Conservation (phyloP, 139 green algal species). For the Asterochloris erici region DNA sequence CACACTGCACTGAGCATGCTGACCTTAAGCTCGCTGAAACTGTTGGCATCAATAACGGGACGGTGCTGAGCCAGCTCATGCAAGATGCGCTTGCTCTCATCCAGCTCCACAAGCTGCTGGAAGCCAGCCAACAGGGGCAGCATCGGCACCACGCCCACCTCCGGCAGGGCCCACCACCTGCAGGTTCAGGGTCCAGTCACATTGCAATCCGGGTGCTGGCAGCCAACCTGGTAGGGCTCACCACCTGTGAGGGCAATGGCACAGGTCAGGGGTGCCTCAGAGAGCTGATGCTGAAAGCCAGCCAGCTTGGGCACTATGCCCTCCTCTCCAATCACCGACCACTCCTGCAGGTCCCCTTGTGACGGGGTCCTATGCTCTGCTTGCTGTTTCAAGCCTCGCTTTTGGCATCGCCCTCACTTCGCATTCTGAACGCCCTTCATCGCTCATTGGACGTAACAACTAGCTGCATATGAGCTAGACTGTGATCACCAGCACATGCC, state of each 20-base stretch:
- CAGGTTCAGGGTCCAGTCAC: not conserved
- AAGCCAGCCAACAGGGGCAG: slow-evolving; percentile 72
- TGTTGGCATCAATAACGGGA: slow-evolving; percentile 42
- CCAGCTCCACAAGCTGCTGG: slow-evolving; percentile 90
- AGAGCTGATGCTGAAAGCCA: not conserved
- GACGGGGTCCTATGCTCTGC: too few relatives aligned
- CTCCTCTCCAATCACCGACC: too few relatives aligned
- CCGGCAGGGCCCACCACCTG: slow-evolving; percentile 91
- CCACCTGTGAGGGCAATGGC: not conserved
- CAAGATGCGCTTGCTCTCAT: slow-evolving; percentile 77
- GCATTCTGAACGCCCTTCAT: too few relatives aligned
- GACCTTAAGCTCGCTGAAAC: too few relatives aligned
- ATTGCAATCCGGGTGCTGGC: not conserved
- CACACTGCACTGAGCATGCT: too few relatives aligned
- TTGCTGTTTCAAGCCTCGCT: too few relatives aligned
- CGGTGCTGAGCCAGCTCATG: slow-evolving; percentile 53
- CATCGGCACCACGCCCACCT: slow-evolving; percentile 60
- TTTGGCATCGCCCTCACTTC: too few relatives aligned
- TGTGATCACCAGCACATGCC: too few relatives aligned
- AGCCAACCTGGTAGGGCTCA: not conserved
- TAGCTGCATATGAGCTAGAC: too few relatives aligned
- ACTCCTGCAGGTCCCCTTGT: too few relatives aligned
- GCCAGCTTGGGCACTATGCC: not conserved
- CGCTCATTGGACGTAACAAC: too few relatives aligned
- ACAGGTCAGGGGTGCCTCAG: not conserved